Percentiles rank a stretch among this genome's conserved stretches.
Conservation (phyloP, 331 rosid species). For the Ulmus americana region DNA sequence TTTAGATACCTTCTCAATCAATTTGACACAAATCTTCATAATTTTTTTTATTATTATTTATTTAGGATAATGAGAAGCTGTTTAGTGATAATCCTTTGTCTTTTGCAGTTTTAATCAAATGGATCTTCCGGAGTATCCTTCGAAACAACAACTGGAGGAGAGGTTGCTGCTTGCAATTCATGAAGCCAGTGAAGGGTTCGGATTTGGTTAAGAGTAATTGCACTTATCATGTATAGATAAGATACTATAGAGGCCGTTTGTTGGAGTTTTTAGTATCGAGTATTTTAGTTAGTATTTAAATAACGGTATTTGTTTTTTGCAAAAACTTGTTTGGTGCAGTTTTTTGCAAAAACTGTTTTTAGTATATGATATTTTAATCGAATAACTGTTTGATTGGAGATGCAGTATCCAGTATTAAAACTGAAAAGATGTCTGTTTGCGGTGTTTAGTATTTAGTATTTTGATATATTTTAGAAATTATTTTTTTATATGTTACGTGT, state of each 20-base stretch:
- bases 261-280: too few relatives aligned
- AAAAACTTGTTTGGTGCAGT: too few relatives aligned
- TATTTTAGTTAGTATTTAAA: too few relatives aligned
- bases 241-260: constrained; percentile 39
- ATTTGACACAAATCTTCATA: neutral
- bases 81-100: neutral
- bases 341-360: too few relatives aligned
- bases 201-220: constrained; percentile 55
- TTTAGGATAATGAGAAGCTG: neutral
- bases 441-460: too few relatives aligned
- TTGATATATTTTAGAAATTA: too few relatives aligned
- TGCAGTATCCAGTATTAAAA: too few relatives aligned
- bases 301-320: too few relatives aligned
- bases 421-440: too few relatives aligned
- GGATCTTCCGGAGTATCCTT: constrained; percentile 94
- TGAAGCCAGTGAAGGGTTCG: constrained; percentile 89
- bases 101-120: constrained; percentile 87
- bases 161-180: constrained; percentile 85
- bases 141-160: constrained; percentile 83
- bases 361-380: too few relatives aligned
- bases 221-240: neutral
- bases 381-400: too few relatives aligned
- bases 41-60: neutral
- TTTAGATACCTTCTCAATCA: neutral
- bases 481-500: too few relatives aligned